phyloP scores from a whole-genome alignment of 306 rosid genomes.

The Acmispon strigosus region DNA sequence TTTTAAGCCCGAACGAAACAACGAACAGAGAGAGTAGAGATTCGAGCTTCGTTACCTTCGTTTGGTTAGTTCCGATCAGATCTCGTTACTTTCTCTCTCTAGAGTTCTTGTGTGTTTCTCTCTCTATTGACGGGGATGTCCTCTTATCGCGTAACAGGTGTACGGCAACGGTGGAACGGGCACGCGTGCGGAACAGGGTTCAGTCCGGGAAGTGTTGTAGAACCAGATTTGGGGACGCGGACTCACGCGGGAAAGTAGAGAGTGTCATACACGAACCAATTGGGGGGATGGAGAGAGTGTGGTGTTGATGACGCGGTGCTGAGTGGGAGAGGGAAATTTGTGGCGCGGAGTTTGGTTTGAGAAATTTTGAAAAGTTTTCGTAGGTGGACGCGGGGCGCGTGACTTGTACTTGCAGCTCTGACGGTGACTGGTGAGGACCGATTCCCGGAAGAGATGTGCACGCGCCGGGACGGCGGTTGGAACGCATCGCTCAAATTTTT shows the following conservation, averaged over 20 bases:
- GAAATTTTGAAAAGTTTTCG: constrained; percentile 32
- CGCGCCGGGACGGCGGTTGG: constrained; percentile 33
- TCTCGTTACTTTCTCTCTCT: constrained; percentile 71
- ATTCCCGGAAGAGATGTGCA: not conserved
- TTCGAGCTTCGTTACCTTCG: constrained; percentile 27
- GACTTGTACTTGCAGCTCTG: not conserved
- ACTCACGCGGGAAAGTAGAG: not conserved
- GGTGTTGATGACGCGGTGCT: not conserved
- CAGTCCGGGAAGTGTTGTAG: constrained; percentile 36
- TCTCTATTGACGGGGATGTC: constrained; percentile 11
- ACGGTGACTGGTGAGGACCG: not conserved
- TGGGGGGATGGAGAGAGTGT: not conserved
- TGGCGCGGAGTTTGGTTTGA: constrained; percentile 33
- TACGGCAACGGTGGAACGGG: constrained; percentile 47
- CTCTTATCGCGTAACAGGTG: constrained; percentile 64
- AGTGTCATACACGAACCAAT: constrained; percentile 5
- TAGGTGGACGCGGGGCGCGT: constrained; percentile 20
- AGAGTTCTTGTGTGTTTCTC: constrained; percentile 24
- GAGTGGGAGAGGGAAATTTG: not conserved
- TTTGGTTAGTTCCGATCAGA: constrained; percentile 46
- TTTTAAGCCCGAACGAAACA: not conserved
- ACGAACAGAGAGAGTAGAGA: constrained; percentile 15
- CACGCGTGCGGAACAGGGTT: constrained; percentile 40
- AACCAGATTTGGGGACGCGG: not conserved
- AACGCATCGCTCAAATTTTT: not conserved